These are phyloP conservation scores for Monosporascus sp. DNA, from an alignment of 2,329 filamentous ascomycete species.

Conservation along the genomic window DNA sequence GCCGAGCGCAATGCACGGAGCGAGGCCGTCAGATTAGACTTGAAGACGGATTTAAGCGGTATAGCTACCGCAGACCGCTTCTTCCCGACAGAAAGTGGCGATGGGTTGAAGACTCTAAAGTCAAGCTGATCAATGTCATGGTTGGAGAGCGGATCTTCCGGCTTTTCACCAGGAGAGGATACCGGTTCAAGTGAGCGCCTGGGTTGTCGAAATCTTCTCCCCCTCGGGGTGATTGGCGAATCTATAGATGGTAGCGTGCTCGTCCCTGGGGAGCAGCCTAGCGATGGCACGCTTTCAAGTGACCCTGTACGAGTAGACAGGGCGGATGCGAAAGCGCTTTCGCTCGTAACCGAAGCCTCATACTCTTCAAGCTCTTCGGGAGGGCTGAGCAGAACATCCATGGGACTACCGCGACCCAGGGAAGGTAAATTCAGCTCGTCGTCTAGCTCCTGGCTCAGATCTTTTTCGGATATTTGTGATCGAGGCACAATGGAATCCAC, in stretches of 20 bases:
- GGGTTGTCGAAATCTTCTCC: constrained; percentile 36
- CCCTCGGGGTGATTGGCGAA: constrained; percentile 40
- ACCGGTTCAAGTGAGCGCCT: constrained; percentile 51
- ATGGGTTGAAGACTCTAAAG: constrained; percentile 40
- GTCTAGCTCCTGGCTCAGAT: constrained; percentile 40
- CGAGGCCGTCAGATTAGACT: constrained; percentile 64
- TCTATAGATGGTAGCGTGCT: constrained; percentile 44
- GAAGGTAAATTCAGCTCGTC: constrained; percentile 29
- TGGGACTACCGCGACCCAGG: constrained; percentile 43
- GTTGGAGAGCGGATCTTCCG: constrained; percentile 44
- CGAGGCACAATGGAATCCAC: constrained; percentile 52
- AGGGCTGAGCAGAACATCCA: constrained; percentile 55
- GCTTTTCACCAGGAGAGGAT: constrained; percentile 42
- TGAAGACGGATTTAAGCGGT: constrained; percentile 55
- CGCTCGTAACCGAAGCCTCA: constrained; percentile 37
- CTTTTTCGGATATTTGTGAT: constrained; percentile 52
- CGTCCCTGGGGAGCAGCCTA: constrained; percentile 50
- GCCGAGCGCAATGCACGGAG: constrained; percentile 59
- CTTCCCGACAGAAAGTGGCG: constrained; percentile 20
- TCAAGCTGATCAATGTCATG: constrained; percentile 41
- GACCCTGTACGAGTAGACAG: constrained; percentile 53
- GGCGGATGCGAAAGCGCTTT: constrained; percentile 47
- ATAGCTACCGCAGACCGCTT: constrained; percentile 29
- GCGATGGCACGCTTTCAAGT: constrained; percentile 56
- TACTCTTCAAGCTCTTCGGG: constrained; percentile 54